A percentile compares a stretch with the other conserved stretches of the same genome.
These are phyloP conservation scores for Zygosaccharomyces lentus DNA, from an alignment of 805 yeast genomes.

Conservation along the genomic window DNA sequence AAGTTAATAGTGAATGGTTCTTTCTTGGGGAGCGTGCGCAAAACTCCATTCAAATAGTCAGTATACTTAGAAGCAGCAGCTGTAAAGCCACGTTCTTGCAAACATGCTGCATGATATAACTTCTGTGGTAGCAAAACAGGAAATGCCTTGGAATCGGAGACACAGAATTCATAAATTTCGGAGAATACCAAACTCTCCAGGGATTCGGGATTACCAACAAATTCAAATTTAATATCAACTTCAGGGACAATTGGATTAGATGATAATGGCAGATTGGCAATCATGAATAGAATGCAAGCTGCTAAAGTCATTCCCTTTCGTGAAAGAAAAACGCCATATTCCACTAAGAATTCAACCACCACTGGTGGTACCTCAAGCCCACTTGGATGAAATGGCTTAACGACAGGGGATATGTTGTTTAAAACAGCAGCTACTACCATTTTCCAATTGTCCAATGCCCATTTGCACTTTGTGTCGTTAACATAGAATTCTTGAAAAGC, in stretches of 20 bases:
- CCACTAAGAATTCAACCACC: constrained; percentile 41
- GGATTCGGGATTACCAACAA: constrained; percentile 39
- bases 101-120: constrained; percentile 58
- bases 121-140: constrained; percentile 58
- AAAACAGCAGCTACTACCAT: constrained; percentile 42
- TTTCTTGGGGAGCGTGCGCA: constrained; percentile 40
- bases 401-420: constrained; percentile 27
- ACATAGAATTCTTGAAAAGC: constrained; percentile 48
- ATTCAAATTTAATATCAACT: constrained; percentile 37
- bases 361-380: constrained; percentile 26
- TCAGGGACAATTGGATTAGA: constrained; percentile 24
- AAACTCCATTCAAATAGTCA: constrained; percentile 44
- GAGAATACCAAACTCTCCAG: constrained; percentile 51
- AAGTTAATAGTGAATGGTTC: constrained; percentile 35
- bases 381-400: constrained; percentile 6
- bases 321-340: constrained; percentile 48
- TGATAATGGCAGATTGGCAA: constrained; percentile 46
- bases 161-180: constrained; percentile 63
- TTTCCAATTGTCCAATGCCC: constrained; percentile 52
- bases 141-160: constrained; percentile 36
- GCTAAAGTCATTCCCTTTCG: constrained; percentile 35
- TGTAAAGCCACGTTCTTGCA: constrained; percentile 63
- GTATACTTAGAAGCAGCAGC: constrained; percentile 59
- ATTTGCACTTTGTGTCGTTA: constrained; percentile 39
- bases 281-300: constrained; percentile 43